Conservation (phyloP, 2,329 filamentous ascomycete genomes). For the Lithohypha guttulata region DNA sequence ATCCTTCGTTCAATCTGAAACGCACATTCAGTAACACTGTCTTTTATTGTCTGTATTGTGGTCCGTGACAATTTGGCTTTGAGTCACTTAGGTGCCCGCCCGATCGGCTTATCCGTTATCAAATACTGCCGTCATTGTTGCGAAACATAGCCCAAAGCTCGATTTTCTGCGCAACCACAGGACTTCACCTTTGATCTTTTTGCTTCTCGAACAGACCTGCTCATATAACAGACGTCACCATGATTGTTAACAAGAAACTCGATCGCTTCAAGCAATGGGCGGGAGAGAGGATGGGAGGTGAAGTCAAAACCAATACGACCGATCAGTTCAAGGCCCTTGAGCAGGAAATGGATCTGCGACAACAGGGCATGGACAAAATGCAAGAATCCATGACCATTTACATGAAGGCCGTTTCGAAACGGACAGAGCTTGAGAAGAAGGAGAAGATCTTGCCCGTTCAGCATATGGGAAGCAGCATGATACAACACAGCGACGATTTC, state of each 20-base stretch:
- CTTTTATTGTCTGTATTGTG: no score
- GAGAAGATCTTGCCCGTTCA: conserved; percentile 75
- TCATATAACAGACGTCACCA: conserved; percentile 24
- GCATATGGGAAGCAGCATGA: conserved; percentile 75
- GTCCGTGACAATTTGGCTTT: no score
- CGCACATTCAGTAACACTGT: no score
- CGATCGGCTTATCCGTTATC: no score
- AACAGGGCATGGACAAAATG: conserved; percentile 84
- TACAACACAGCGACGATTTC: conserved; percentile 83
- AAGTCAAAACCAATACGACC: conserved; percentile 73
- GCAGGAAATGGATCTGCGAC: conserved; percentile 76
- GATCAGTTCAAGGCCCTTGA: conserved; percentile 89
- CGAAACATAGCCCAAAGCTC: no score
- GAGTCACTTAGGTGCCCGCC: no score
- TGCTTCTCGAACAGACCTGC: not conserved
- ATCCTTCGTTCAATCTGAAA: no score
- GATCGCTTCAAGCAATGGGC: conserved; percentile 97
- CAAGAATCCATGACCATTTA: conserved; percentile 78
- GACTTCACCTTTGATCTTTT: no score
- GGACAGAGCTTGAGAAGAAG: conserved; percentile 74
- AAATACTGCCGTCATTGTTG: no score
- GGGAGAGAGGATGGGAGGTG: conserved; percentile 87
- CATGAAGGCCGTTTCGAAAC: conserved; percentile 76
- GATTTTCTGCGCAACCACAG: no score
- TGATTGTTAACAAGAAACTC: conserved; percentile 74